Percentiles rank a stretch among this genome's conserved stretches.
These are phyloP conservation scores for Jaenimonas drosophilae DNA, from an alignment of 208 protist genomes.

Conservation along the genomic window DNA sequence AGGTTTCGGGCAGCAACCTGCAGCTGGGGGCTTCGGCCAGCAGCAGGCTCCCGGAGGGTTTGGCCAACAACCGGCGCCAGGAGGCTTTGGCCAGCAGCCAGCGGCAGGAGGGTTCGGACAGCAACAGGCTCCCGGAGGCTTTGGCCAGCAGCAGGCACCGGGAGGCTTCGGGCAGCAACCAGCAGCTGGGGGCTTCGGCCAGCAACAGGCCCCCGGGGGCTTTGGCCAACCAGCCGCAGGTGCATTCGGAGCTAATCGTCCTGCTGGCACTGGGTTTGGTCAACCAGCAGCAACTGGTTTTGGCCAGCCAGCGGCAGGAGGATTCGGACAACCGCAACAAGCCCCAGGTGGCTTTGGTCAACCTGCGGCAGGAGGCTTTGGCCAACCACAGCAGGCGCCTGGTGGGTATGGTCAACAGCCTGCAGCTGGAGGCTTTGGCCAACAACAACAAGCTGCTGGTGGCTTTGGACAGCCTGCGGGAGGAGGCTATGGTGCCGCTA, in stretches of 20 bases:
- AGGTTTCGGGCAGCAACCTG: slow-evolving; percentile 11
- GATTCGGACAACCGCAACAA: too few relatives aligned
- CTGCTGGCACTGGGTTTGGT: slow-evolving; percentile 5
- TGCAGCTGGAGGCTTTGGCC: slow-evolving; percentile 34
- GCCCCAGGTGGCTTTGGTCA: slow-evolving; percentile 22
- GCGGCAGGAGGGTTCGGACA: slow-evolving; percentile 8
- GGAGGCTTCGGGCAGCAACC: slow-evolving; percentile 28
- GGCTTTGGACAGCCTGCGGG: slow-evolving; percentile 13
- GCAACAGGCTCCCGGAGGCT: slow-evolving; percentile 12
- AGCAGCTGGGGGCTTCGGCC: slow-evolving; percentile 11
- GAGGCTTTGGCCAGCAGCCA: slow-evolving; percentile 19
- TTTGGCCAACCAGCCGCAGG: slow-evolving; percentile 23
- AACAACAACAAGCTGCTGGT: slow-evolving; percentile 3
- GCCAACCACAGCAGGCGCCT: slow-evolving; percentile 11
- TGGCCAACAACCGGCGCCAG: slow-evolving; percentile 11
- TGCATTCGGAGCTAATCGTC: background rate
- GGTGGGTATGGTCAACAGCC: slow-evolving; percentile 17
- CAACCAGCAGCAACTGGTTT: slow-evolving; percentile 7
- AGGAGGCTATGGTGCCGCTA: too few relatives aligned
- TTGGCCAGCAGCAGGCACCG: slow-evolving; percentile 17
- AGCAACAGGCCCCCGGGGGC: slow-evolving; percentile 11
- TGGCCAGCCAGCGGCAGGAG: slow-evolving; percentile 7
- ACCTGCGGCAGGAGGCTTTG: slow-evolving; percentile 15
- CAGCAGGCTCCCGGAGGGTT: slow-evolving; percentile 9
- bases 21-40: slow-evolving; percentile 15